These are phyloP conservation scores for Neofusicoccum cordaticola DNA, from an alignment of 2,329 filamentous ascomycete genomes.

Conservation along the genomic window DNA sequence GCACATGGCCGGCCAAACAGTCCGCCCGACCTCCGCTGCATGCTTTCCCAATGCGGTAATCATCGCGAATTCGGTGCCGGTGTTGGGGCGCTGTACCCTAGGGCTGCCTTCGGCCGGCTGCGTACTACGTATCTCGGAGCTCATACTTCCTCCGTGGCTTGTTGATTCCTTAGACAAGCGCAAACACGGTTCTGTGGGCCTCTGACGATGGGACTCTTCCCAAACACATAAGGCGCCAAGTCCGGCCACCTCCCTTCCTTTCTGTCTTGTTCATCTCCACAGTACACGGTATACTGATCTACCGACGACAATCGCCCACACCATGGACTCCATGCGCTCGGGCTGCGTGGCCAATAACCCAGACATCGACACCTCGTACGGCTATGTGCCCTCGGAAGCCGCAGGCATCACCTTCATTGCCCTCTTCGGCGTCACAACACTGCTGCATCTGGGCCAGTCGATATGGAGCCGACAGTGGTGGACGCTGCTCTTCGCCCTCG, in stretches of 20 bases:
- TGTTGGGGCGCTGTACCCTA: background rate
- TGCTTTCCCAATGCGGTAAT: background rate
- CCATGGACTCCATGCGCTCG: background rate
- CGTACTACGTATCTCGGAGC: background rate
- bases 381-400: slow-evolving; percentile 11
- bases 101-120: too few relatives aligned
- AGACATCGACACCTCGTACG: background rate
- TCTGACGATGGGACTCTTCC: background rate
- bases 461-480: slow-evolving; percentile 1
- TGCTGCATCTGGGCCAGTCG: background rate
- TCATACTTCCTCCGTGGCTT: background rate
- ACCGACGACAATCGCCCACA: background rate
- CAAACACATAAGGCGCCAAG: background rate
- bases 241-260: background rate
- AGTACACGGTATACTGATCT: background rate
- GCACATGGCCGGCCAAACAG: background rate
- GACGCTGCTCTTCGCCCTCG: slow-evolving; percentile 16
- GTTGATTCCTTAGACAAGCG: background rate
- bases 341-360: background rate
- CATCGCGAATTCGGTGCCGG: background rate
- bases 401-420: slow-evolving; percentile 5
- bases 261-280: background rate
- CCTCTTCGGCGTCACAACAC: background rate
- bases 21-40: background rate
- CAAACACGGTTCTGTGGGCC: background rate